These are phyloP conservation scores for Lecanosticta acicola DNA, from an alignment of 2,329 filamentous ascomycete species.

Conservation along the genomic window DNA sequence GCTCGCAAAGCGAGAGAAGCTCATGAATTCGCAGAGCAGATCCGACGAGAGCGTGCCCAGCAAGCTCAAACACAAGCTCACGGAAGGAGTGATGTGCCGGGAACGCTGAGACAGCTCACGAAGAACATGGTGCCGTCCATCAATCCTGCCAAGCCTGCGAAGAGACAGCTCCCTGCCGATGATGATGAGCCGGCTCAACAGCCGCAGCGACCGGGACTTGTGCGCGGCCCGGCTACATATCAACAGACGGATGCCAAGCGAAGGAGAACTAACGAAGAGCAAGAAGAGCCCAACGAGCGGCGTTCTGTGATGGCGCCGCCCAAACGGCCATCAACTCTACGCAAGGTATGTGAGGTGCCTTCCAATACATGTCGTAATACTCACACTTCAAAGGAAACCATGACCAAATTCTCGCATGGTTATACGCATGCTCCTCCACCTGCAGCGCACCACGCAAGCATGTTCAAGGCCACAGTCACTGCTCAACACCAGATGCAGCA, in stretches of 20 bases:
- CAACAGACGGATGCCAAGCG: constrained; percentile 73
- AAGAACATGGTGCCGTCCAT: constrained; percentile 58
- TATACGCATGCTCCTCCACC: constrained; percentile 55
- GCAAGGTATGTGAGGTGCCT: constrained; percentile 54
- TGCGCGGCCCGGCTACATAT: constrained; percentile 45
- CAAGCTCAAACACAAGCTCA: constrained; percentile 29
- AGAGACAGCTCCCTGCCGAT: constrained; percentile 66
- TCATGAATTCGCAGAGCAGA: constrained; percentile 32
- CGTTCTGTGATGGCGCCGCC: constrained; percentile 73
- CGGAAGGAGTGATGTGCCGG: constrained; percentile 46
- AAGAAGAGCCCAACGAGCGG: constrained; percentile 54
- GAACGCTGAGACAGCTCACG: constrained; percentile 52
- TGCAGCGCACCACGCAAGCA: constrained; percentile 43
- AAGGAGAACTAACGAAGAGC: constrained; percentile 68
- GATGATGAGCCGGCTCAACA: constrained; percentile 56
- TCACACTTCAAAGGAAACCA: constrained; percentile 46
- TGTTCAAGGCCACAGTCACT: constrained; percentile 63
- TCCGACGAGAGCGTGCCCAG: constrained; percentile 33
- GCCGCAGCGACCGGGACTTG: constrained; percentile 49
- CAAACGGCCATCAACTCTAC: constrained; percentile 70
- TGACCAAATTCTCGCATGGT: constrained; percentile 57
- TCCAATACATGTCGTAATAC: background rate
- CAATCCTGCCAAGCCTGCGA: constrained; percentile 66
- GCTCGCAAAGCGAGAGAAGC: constrained; percentile 28
- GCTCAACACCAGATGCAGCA: constrained; percentile 61